Evolutionary conservation across 2,329 filamentous ascomycete genomes (phyloP).

Genomic region (Aspergillus ustus): DNA sequence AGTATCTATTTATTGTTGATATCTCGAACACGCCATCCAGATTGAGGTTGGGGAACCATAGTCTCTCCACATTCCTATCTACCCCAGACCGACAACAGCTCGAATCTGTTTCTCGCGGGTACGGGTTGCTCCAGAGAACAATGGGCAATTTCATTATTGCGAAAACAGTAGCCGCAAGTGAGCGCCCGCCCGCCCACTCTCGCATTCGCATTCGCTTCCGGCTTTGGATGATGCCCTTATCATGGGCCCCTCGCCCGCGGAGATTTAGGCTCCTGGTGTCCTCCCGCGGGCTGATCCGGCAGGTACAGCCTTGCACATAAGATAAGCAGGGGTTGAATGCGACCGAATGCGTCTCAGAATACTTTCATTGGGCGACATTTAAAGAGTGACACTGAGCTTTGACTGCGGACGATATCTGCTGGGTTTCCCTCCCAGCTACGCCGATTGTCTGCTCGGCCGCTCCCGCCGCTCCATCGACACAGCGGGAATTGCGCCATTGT

Average conservation of each 20-base stretch:
- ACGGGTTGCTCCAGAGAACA: not conserved
- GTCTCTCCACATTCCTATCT: conserved; percentile 4
- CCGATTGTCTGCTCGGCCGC: not conserved
- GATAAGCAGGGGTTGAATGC: conserved; percentile 7
- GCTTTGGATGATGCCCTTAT: not conserved
- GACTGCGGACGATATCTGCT: not conserved
- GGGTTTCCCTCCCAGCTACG: not conserved
- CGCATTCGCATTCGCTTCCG: not conserved
- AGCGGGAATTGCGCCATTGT: not conserved
- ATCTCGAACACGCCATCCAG: not conserved
- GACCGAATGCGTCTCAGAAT: not conserved
- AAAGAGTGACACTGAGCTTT: not conserved
- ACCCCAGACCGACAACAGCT: not conserved
- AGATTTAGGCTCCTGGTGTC: not conserved
- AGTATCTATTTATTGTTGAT: not conserved
- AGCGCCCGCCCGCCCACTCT: not conserved
- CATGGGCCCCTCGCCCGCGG: not conserved
- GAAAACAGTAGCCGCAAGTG: not conserved
- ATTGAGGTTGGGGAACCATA: not conserved
- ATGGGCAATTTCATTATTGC: not conserved
- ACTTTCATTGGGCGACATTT: not conserved
- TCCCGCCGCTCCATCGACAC: not conserved
- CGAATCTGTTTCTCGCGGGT: not conserved
- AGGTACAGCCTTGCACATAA: not conserved
- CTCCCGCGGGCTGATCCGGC: not conserved